A percentile compares a stretch with the other conserved stretches of the same genome.
phyloP scores from a whole-genome alignment of 768 basidiomycete genomes.

The Austroboletus eburneus region DNA sequence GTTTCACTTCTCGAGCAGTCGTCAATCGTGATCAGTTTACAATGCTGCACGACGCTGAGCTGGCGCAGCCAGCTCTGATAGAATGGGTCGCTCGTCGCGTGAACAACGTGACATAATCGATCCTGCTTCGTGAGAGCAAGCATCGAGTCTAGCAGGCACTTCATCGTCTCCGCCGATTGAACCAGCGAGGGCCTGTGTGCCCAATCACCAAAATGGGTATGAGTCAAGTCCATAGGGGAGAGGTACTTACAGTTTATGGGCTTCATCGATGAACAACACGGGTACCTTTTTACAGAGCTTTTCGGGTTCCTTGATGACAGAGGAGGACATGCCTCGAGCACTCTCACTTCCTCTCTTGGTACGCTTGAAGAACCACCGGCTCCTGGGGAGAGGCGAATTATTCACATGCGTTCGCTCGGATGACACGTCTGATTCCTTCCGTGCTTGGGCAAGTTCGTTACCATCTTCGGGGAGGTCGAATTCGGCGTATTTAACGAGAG shows the following conservation, averaged over 20 bases:
- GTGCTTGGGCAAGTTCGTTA: constrained; percentile 19
- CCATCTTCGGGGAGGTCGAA: constrained; percentile 46
- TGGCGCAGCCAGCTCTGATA: constrained; percentile 82
- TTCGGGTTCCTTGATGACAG: constrained; percentile 28
- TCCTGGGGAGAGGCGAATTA: constrained; percentile 26
- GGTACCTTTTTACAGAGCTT: constrained; percentile 63
- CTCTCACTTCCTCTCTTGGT: constrained; percentile 22
- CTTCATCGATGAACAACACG: constrained; percentile 82
- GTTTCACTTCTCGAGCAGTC: constrained; percentile 76
- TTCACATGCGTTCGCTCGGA: constrained; percentile 44
- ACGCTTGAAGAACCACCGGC: constrained; percentile 28
- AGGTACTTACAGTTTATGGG: constrained; percentile 66
- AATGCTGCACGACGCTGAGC: constrained; percentile 77
- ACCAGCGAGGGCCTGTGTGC: constrained; percentile 61
- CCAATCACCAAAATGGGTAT: constrained; percentile 1
- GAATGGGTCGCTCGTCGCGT: constrained; percentile 80
- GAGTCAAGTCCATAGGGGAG: not conserved
- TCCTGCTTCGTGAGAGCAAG: constrained; percentile 87
- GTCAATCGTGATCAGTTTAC: constrained; percentile 80
- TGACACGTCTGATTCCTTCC: constrained; percentile 31
- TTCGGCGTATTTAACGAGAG: constrained; percentile 68
- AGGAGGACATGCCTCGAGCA: constrained; percentile 32
- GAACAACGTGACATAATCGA: constrained; percentile 76
- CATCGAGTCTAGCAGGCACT: constrained; percentile 79
- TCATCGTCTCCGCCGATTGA: constrained; percentile 77